These are phyloP conservation scores for Nicotiana benthamiana DNA, from an alignment of 257 asterid species.

Conservation along the genomic window DNA sequence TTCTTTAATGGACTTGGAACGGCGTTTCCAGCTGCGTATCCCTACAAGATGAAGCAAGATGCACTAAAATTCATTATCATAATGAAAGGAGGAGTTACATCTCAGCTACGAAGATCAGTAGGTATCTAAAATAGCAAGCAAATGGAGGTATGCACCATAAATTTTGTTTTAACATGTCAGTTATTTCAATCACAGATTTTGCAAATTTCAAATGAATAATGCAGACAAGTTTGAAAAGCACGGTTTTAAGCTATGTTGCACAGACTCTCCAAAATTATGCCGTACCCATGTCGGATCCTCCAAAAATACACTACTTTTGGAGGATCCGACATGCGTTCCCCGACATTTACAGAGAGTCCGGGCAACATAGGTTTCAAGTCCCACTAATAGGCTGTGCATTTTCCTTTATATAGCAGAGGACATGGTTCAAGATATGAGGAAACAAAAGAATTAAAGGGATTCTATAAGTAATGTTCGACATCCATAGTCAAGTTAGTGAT, in stretches of 20 bases:
- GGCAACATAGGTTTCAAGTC: background rate
- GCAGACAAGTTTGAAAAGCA: background rate
- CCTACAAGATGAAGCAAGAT: constrained; percentile 42
- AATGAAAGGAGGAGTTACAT: background rate
- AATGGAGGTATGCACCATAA: background rate
- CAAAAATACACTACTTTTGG: too few species aligned
- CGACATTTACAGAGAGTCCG: too few species aligned
- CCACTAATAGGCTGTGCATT: background rate
- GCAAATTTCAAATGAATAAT: background rate
- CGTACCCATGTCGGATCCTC: too few species aligned
- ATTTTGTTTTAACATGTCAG: background rate
- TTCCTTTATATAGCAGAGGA: background rate
- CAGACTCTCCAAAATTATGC: too few species aligned
- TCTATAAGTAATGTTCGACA: background rate
- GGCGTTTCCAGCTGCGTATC: constrained; percentile 92
- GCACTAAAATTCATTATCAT: background rate
- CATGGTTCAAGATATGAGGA: background rate
- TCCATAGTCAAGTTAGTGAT: background rate
- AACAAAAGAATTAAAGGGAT: background rate
- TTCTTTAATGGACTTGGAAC: constrained; percentile 86
- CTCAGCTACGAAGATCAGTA: background rate
- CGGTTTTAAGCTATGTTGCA: background rate
- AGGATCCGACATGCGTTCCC: too few species aligned
- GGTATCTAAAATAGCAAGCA: background rate
- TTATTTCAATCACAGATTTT: background rate